Base-by-base conservation (phyloP, 768 basidiomycete genomes). In the Lentinula edodes region DNA sequence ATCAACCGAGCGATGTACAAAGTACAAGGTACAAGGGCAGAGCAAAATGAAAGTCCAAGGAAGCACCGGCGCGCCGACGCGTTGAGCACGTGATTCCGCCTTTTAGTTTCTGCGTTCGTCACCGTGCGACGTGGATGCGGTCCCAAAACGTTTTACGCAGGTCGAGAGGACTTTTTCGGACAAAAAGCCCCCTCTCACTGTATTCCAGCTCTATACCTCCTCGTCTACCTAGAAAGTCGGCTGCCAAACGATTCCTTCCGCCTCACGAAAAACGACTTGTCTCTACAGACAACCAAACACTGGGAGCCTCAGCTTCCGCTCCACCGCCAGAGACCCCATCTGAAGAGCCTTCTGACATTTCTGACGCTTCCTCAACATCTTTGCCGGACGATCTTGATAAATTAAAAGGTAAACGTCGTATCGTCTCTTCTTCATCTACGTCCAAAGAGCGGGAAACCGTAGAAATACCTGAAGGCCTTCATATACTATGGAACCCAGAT, bases 401-500 rank as follows among this genome's bases (percentile, higher is more conserved):
- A 66, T 68, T 73, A 41, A 83, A 79, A 70, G 69, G 61, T 46
- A 64, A 64, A 28, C 75, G 80, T 50, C 75, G 77, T 52, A 60
- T 73, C 6, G 63, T 73, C 34, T 52, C 74, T 50, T 35, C 55
- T 16, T 62, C 61, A 36, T 56, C 71, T 10, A 63, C 62, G 42
- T 34, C 72, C 18, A 80, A 77, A 64, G 79, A 80, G 48, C 52
- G 68, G 16, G 80, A 83, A 38, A 65, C 76, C 45, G 66, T 83
- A 23, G 78, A 83, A 53, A 74, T 90, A 7, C 89, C 89, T 1
- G 66, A 74, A 42, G 82, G 74, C 35, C 74, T 85, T 63, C 76
- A 86, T 62, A 82, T 92, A 53, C 76, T 92, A n/a, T 92, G 87
- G 87, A 50, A 23, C 36, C 71, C 76, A 10, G 80, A 79, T 41